These are phyloP conservation scores for Toxicodendron radicans DNA, from an alignment of 345 rosid species.

Conservation along the genomic window DNA sequence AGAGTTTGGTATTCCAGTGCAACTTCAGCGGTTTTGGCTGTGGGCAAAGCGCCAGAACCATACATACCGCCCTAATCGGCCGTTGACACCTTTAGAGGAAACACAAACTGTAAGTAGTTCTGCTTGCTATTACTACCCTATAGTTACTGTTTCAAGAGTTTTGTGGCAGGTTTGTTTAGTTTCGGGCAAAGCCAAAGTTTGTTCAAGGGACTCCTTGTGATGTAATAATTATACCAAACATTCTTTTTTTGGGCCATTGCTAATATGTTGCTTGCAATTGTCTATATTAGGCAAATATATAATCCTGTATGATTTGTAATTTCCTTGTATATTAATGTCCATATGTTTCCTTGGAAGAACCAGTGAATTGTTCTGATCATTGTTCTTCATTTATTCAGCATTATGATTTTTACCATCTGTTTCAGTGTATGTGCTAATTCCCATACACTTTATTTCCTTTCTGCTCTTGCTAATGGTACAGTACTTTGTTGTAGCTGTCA, in stretches of 20 bases:
- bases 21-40: slow-evolving; percentile 89
- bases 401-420: neutral
- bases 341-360: neutral
- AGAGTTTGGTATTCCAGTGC: slow-evolving; percentile 84
- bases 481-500: neutral
- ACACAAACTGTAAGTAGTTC: slow-evolving; percentile 57
- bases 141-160: neutral
- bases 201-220: neutral
- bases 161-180: neutral
- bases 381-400: neutral
- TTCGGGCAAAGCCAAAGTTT: no score
- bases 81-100: slow-evolving; percentile 75
- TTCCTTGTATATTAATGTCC: neutral
- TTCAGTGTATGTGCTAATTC: neutral
- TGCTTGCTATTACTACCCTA: slow-evolving; percentile 8
- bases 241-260: neutral
- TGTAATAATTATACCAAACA: neutral
- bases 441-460: slow-evolving; percentile 2
- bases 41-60: slow-evolving; percentile 98
- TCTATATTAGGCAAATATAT: neutral
- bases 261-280: no score
- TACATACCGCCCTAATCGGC: slow-evolving; percentile 90
- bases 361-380: no score
- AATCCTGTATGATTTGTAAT: neutral
- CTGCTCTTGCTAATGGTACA: neutral